A percentile compares a stretch with the other conserved stretches of the same genome.
phyloP scores from a whole-genome alignment of 1,139 yeast species.

The Kluyveromyces sp. region DNA sequence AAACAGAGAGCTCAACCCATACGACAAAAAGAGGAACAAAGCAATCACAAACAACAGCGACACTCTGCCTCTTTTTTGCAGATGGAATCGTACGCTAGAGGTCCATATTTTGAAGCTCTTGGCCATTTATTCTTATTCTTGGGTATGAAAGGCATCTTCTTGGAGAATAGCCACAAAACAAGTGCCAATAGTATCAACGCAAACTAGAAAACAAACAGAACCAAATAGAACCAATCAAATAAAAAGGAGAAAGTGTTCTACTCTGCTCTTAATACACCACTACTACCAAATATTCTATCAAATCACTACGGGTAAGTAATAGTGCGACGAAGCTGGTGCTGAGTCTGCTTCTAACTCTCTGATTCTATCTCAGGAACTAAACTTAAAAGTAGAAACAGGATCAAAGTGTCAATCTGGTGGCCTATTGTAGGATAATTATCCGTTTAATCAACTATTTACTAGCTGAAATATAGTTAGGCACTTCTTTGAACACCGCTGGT shows the following conservation, averaged over 20 bases:
- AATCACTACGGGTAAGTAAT: too few species aligned
- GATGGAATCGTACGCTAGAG: neutral
- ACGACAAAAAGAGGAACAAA: conserved; percentile 9
- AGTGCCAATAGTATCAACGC: conserved; percentile 6
- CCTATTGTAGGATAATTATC: too few species aligned
- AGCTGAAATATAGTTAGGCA: too few species aligned
- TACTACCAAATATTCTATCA: too few species aligned
- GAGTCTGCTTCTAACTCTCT: too few species aligned
- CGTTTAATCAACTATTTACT: too few species aligned
- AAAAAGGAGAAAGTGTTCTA: neutral
- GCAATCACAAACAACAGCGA: conserved; percentile 8
- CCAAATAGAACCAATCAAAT: neutral
- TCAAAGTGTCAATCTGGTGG: too few species aligned
- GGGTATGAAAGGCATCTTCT: conserved; percentile 4
- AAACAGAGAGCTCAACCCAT: conserved; percentile 2
- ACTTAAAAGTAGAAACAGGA: too few species aligned
- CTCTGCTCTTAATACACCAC: neutral
- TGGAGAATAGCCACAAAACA: conserved; percentile 7
- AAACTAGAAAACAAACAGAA: neutral
- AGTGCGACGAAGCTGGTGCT: too few species aligned
- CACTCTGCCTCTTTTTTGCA: neutral
- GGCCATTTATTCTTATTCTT: conserved; percentile 3
- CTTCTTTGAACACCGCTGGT: too few species aligned
- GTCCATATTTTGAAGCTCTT: conserved; percentile 1
- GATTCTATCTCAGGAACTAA: too few species aligned